A percentile compares a stretch with the other conserved stretches of the same genome.
Evolutionary conservation across 106 monocot species (phyloP).

Genomic region (Posidonia australis): DNA sequence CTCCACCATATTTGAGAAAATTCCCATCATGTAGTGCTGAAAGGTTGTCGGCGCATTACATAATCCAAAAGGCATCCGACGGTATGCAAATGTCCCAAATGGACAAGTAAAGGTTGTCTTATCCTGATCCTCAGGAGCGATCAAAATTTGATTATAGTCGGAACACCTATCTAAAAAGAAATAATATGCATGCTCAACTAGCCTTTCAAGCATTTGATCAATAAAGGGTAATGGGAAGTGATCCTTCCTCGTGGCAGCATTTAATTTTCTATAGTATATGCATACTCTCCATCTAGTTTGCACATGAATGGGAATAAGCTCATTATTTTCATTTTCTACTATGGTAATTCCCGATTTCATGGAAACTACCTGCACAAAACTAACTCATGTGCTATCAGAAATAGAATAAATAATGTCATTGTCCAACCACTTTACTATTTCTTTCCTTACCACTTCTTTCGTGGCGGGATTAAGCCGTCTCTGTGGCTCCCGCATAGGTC

Average conservation of each 20-base stretch:
- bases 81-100: slow-evolving; percentile 7
- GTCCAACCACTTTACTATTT: too few relatives aligned
- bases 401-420: too few relatives aligned
- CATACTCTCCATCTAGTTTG: too few relatives aligned
- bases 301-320: too few relatives aligned
- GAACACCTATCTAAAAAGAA: slow-evolving; percentile 5
- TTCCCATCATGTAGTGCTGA: slow-evolving; percentile 6
- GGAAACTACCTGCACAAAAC: too few relatives aligned
- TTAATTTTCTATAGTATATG: too few relatives aligned
- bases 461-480: too few relatives aligned
- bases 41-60: slow-evolving; percentile 4
- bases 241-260: neutral
- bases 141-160: slow-evolving; percentile 3
- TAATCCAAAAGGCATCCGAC: slow-evolving; percentile 7
- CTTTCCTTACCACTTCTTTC: too few relatives aligned
- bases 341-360: too few relatives aligned
- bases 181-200: neutral
- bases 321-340: too few relatives aligned
- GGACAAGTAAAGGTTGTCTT: slow-evolving; percentile 2
- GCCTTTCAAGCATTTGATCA: slow-evolving; percentile 4
- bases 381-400: too few relatives aligned
- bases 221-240: slow-evolving; percentile 5
- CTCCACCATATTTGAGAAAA: neutral
- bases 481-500: too few relatives aligned
- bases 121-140: neutral